Base-by-base conservation (phyloP, 176 grass and related monocot genomes). In the Miscanthus lutarioriparius region DNA sequence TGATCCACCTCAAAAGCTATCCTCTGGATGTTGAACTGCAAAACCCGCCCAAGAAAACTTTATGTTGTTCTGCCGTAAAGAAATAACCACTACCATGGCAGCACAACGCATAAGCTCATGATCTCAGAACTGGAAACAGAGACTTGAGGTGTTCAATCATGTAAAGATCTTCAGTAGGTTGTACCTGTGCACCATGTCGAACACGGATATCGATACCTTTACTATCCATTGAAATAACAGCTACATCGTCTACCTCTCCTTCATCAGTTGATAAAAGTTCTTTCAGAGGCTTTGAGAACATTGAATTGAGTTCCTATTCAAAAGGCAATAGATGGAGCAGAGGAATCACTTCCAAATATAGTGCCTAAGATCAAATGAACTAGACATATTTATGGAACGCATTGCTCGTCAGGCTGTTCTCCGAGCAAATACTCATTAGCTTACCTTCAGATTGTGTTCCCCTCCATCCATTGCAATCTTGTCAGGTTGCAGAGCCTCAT, bases 221-320 rank as follows among this genome's bases (percentile, higher is more conserved):
- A 80, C 94, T 93, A 19, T 93, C 94, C 84, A 96, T 91, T 4
- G 94, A 96, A 91, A 96, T 96, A 77, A 96, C 74, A 88, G 89
- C 94, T 54, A 87, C 94, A 88, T 96, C 94, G 81, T 96, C 94
- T 72, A 96, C 79, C 84, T 93, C 94, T 77, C 65, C 51, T 56
- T 22, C 84, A 81, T 96, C 94, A 26, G 70, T 54, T 38, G 91
- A 96, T 59, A 96, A 71, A 49, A 93, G 70, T 72, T 91, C 82
- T 85, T 91, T 96, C 28, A 96, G 84, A 80, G 94, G 94, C 56
- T 91, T 93, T 38, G 94, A 93, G 83, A 93, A 96, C 48, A 91
- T 93, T 58, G 84, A 71, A 74, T 93, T 96, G 38, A 96, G 78
- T 91, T 96, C 89, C 94, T 96, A 82, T 78, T 36, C 20, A 62